phyloP scores from a whole-genome alignment of 352 stramenopile genomes.

The Pythium myriotylum region DNA sequence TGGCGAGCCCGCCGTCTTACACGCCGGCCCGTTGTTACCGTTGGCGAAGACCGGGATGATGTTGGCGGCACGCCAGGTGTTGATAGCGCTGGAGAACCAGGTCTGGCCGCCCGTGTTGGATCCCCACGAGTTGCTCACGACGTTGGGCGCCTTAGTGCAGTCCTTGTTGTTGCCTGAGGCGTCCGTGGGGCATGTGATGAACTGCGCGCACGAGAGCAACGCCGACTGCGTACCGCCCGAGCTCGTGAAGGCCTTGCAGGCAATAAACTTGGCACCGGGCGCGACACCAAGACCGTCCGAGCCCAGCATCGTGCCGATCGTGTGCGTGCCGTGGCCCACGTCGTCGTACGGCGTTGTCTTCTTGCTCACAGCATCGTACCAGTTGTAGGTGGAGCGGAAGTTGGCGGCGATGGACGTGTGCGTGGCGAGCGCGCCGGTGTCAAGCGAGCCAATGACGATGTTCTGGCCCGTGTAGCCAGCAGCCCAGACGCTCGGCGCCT shows the following conservation, averaged over 20 bases:
- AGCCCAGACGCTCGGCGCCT: slow-evolving; percentile 32
- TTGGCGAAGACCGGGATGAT: slow-evolving; percentile 8
- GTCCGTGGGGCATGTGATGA: slow-evolving; percentile 28
- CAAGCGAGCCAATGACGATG: slow-evolving; percentile 36
- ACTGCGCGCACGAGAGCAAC: slow-evolving; percentile 37
- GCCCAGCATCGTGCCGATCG: slow-evolving; percentile 33
- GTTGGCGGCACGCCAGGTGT: background rate
- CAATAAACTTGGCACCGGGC: slow-evolving; percentile 12
- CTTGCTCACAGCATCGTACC: slow-evolving; percentile 32
- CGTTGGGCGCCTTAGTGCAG: slow-evolving; percentile 36
- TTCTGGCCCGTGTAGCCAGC: slow-evolving; percentile 27
- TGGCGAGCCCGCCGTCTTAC: background rate
- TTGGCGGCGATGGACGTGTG: slow-evolving; percentile 31
- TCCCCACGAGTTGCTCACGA: slow-evolving; percentile 44
- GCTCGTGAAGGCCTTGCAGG: background rate
- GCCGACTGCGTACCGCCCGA: slow-evolving; percentile 19
- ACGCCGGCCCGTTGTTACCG: background rate
- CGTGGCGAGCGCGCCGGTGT: slow-evolving; percentile 32
- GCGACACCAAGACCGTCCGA: slow-evolving; percentile 40
- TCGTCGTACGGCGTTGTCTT: slow-evolving; percentile 26
- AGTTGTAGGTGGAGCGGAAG: slow-evolving; percentile 31
- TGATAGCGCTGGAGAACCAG: slow-evolving; percentile 8
- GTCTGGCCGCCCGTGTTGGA: slow-evolving; percentile 12
- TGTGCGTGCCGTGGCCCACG: slow-evolving; percentile 30
- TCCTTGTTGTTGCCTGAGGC: slow-evolving; percentile 23